phyloP scores from a whole-genome alignment of 140 eudicot species.

The Erigeron philadelphicus region DNA sequence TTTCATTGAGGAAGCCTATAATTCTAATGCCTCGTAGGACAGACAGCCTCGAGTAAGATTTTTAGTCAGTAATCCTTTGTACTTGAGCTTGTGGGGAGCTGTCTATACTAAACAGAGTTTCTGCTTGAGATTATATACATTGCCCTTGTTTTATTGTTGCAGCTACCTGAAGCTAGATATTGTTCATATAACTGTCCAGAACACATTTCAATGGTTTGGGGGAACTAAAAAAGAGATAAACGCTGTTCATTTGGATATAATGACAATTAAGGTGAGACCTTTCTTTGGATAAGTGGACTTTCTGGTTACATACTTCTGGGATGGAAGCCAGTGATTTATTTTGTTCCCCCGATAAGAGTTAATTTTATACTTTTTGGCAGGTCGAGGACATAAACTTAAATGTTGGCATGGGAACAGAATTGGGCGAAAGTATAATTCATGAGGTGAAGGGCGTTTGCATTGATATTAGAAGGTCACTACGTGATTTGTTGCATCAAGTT shows the following conservation, averaged over 20 bases:
- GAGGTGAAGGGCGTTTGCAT: conserved; percentile 83
- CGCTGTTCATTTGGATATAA: conserved; percentile 74
- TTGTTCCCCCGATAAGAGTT: conserved; percentile 13
- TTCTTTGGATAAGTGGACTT: conserved; percentile 13
- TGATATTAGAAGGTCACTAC: conserved; percentile 75
- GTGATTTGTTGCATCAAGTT: conserved; percentile 81
- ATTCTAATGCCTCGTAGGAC: conserved; percentile 93
- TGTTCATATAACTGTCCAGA: conserved; percentile 89
- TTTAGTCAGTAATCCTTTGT: neutral
- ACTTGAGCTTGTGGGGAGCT: conserved; percentile 2
- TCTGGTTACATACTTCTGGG: conserved; percentile 7
- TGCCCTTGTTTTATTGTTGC: conserved; percentile 37
- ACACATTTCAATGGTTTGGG: conserved; percentile 73
- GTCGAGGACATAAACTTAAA: conserved; percentile 90
- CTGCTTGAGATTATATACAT: conserved; percentile 20
- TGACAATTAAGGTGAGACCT: conserved; percentile 59
- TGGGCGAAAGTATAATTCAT: conserved; percentile 89
- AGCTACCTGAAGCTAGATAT: conserved; percentile 92
- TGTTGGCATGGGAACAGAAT: conserved; percentile 69
- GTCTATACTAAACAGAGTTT: neutral
- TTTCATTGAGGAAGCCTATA: conserved; percentile 82
- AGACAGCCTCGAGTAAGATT: conserved; percentile 77
- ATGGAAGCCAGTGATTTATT: conserved; percentile 4
- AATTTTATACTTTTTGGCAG: conserved; percentile 31
- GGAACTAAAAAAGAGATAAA: conserved; percentile 61